Evolutionary conservation across 2,329 filamentous ascomycete genomes (phyloP).

Genomic region (Xylariaceae sp.): DNA sequence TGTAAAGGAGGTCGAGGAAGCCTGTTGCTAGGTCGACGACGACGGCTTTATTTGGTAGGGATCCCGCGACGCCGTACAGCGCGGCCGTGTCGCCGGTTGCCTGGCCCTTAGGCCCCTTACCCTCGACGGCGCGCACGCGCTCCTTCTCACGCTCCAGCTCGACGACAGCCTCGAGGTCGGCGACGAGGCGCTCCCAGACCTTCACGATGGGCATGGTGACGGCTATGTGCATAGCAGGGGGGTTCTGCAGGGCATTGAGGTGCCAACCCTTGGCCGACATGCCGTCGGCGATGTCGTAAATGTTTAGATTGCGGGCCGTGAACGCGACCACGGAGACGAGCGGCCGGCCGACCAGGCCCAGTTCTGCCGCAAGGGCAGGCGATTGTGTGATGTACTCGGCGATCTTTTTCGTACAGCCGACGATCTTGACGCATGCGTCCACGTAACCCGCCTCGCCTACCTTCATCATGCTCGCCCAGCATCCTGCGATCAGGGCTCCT

Average conservation of each 20-base stretch:
- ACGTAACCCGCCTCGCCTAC: constrained; percentile 87
- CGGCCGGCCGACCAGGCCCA: constrained; percentile 78
- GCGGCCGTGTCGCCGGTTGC: constrained; percentile 77
- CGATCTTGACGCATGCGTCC: constrained; percentile 79
- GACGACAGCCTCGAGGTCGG: constrained; percentile 64
- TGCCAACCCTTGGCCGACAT: constrained; percentile 89
- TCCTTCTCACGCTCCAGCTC: constrained; percentile 79
- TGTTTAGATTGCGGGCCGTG: constrained; percentile 74
- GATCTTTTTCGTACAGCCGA: constrained; percentile 80
- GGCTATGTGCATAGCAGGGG: constrained; percentile 88
- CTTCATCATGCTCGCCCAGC: constrained; percentile 88
- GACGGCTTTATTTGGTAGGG: constrained; percentile 90
- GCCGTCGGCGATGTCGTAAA: constrained; percentile 85
- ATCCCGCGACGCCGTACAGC: constrained; percentile 91
- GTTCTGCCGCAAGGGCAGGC: constrained; percentile 63
- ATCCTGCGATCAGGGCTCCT: constrained; percentile 89
- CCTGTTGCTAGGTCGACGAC: constrained; percentile 86
- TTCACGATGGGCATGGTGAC: constrained; percentile 83
- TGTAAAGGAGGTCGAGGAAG: constrained; percentile 90
- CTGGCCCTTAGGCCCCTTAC: constrained; percentile 61
- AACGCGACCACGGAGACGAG: constrained; percentile 91
- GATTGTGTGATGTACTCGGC: constrained; percentile 67
- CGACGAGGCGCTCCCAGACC: constrained; percentile 73
- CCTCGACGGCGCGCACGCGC: constrained; percentile 64
- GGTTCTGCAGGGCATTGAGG: constrained; percentile 87